Evolutionary conservation across 192 early-diverging fungal genomes (phyloP), one percentile per base, ranked within the genome.

Genomic region (Jimgerdemannia lactiflua): DNA sequence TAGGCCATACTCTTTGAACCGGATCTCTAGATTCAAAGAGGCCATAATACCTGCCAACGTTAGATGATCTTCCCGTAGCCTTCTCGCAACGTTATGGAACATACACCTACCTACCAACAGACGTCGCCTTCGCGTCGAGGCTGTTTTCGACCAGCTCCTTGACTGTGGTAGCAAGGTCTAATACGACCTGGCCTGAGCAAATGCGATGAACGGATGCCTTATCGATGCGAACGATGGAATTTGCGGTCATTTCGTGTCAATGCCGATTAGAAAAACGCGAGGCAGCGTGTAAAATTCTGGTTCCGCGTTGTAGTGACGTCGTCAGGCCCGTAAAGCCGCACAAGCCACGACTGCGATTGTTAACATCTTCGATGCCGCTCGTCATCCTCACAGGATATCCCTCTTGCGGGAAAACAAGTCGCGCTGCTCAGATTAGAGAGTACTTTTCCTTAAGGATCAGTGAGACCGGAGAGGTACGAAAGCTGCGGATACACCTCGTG

Each of bases 121-220:
- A 70, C 0, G 94, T 94, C 3, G 98, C 90, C 0, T 89, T 85
- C 0, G 98, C 95, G 76, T 99, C 98, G 4, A 98, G 77, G 64
- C 91, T 90, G 81, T 99, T 99, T 75, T 99, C 98, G 42, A 99
- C 79, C 6, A 99, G 86, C 79, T 99, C 98, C 85, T 99, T 98
- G 17, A 93, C 91, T 10, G 94, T 89, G 0, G 90, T 94, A 9
- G 90, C 83, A 54, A 97, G 88, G 77, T 97, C 94, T 11, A 93
- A 78, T 39, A 98, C 89, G 39, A 96, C 96, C 67, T 98, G 96
- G 7, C 94, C 94, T 3, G 95, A 94, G 73, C 95, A 97, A 71
- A 98, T 93, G 75, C 87, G 83, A 75, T 92, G 91, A 69, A 94
- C 86, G 0, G 91, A 89, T 66, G 86, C 81, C 63, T 74, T 72